Percentiles rank a stretch among this genome's conserved stretches.
Evolutionary conservation across 1,284 basidiomycete genomes (phyloP).

Genomic region (Boletus smithii): DNA sequence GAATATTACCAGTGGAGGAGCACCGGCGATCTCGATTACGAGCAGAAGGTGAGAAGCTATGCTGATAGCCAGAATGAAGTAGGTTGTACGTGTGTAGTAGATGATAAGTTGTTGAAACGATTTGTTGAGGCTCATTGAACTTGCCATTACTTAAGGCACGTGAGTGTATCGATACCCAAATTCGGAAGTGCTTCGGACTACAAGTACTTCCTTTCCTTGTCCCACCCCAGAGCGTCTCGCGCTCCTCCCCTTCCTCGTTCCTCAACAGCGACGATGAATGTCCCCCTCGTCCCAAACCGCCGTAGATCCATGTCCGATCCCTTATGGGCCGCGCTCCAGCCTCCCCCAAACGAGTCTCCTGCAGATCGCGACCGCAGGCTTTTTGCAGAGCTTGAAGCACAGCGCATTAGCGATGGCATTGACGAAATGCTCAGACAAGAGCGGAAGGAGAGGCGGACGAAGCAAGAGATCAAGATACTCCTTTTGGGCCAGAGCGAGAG

Average conservation of each 20-base stretch:
- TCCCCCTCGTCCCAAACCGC: conserved; percentile 36
- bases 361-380: conserved; percentile 60
- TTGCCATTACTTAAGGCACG: conserved; percentile 11
- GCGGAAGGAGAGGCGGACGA: conserved; percentile 53
- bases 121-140: neutral
- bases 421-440: conserved; percentile 72
- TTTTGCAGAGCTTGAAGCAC: conserved; percentile 62
- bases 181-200: conserved; percentile 29
- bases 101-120: conserved; percentile 1
- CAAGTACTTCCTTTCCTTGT: conserved; percentile 15
- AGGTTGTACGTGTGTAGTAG: neutral
- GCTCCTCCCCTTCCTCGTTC: conserved; percentile 5
- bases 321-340: conserved; percentile 58
- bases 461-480: conserved; percentile 66
- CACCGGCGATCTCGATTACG: neutral
- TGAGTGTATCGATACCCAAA: conserved; percentile 17
- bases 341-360: conserved; percentile 67
- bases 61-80: too few species aligned
- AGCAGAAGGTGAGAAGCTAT: neutral
- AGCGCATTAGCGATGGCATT: conserved; percentile 69
- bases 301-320: conserved; percentile 63
- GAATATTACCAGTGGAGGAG: neutral
- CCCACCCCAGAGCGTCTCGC: conserved; percentile 23
- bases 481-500: conserved; percentile 81
- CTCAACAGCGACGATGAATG: conserved; percentile 18